Percentiles rank a stretch among this genome's conserved stretches.
These are phyloP conservation scores for Salvia sclarea DNA, from an alignment of 305 asterid genomes.

Conservation along the genomic window DNA sequence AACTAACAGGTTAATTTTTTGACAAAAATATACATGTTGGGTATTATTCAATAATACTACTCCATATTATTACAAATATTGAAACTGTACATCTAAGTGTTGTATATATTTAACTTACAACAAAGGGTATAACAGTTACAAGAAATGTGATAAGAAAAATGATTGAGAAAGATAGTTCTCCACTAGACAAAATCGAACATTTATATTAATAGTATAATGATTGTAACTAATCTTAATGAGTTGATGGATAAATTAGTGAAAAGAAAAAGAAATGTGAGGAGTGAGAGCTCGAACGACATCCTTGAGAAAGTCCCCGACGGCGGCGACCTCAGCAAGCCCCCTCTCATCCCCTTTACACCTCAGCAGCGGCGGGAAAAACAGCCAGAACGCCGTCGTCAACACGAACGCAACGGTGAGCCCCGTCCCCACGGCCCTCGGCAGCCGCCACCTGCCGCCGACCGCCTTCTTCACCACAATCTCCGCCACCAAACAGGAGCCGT, in stretches of 20 bases:
- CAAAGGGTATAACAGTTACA: no score
- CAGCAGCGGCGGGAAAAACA: conserved; percentile 62
- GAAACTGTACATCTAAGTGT: no score
- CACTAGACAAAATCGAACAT: no score
- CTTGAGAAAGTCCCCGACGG: conserved; percentile 51
- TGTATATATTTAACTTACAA: no score
- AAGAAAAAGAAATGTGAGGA: not conserved
- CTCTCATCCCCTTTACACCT: conserved; percentile 44
- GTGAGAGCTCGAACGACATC: conserved; percentile 41
- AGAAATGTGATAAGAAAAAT: not conserved
- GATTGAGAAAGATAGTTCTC: no score
- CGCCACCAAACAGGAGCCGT: conserved; percentile 46
- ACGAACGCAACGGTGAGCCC: conserved; percentile 49
- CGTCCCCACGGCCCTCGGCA: conserved; percentile 46
- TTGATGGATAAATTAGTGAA: conserved; percentile 2
- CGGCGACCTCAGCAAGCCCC: conserved; percentile 56
- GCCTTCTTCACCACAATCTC: conserved; percentile 54
- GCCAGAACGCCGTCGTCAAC: conserved; percentile 47
- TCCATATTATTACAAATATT: no score
- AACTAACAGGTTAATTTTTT: no score
- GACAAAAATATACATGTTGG: no score
- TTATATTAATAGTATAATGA: not conserved
- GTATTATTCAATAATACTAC: no score
- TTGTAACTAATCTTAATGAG: no score
- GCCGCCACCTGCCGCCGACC: conserved; percentile 37